Base-by-base conservation (phyloP, 768 basidiomycete genomes). In the Boletus sensibilis region DNA sequence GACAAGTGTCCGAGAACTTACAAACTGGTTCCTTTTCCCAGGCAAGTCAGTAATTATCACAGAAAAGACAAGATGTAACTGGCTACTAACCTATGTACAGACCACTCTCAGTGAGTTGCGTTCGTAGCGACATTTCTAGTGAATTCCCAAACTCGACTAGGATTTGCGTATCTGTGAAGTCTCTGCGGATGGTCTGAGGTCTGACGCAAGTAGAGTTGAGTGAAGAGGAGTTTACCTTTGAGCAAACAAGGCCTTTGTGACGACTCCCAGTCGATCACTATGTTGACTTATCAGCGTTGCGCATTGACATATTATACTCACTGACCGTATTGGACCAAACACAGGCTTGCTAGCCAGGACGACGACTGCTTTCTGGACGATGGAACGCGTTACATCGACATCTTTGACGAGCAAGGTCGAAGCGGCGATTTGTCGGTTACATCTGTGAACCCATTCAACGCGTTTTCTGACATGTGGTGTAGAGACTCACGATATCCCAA, bases 361-460 rank as follows among this genome's bases (percentile, higher is more conserved):
- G 0, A 98, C 93, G 4, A 99, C 92, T 0, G 97, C 95, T 69
- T 98, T 99, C 72, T 99, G 97, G 0, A 99, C 97, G 10, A 88
- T 98, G 5, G 90, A 93, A 16, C 97, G 86, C 5, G 97, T 98
- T 18, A 98, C 92, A 60, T 97, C 95, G 2, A 82, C 77, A 38
- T 84, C 81, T 67, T 87, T 89, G 45, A 90, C 87, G 5, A 93
- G 76, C 29, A 99, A 79, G 23, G 86, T 79, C 0, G 87, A 80
- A 2, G 94, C 78, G 11, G 91, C 77, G 34, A 99, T 93, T 76
- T 99, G 97, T 47, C 95, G 92, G 64, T 98, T 98, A 69, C 95
- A 96, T 64, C 92, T 94, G 55, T 11, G 47, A 44, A 53, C 42
- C 18, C 20, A 11, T 46, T 59, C 23, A 50, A 42, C 58, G 34